A percentile compares a stretch with the other conserved stretches of the same genome.
Evolutionary conservation across 805 yeast genomes (phyloP).

Genomic region (Sugiyamaella floridensis): DNA sequence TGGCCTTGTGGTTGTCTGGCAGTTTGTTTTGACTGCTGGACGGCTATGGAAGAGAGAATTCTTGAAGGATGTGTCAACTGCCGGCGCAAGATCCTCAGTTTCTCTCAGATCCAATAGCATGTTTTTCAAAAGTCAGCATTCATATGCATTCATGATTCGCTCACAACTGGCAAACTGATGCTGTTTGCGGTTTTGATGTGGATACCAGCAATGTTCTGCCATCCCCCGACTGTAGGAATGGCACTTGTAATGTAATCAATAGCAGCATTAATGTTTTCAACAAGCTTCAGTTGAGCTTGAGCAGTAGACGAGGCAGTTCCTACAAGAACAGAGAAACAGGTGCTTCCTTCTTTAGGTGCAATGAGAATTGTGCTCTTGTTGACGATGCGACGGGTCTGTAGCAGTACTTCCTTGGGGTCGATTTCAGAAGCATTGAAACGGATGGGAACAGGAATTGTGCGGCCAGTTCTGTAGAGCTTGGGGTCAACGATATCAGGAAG

Average conservation of each 20-base stretch:
- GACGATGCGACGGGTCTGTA: conserved; percentile 58
- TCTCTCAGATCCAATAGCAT: background rate
- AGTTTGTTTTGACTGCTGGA: background rate
- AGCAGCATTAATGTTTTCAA: conserved; percentile 50
- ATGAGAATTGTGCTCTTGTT: conserved; percentile 59
- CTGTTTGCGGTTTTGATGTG: conserved; percentile 63
- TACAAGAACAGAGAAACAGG: conserved; percentile 50
- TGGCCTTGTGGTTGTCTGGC: background rate
- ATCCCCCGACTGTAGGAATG: conserved; percentile 47
- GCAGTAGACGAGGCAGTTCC: conserved; percentile 47
- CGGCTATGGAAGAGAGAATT: background rate
- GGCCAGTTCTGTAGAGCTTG: conserved; percentile 55
- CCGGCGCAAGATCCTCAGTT: background rate
- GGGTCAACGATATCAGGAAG: conserved; percentile 54
- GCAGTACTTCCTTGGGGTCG: conserved; percentile 56
- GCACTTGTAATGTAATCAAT: conserved; percentile 31
- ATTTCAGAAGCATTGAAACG: conserved; percentile 30
- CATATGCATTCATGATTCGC: background rate
- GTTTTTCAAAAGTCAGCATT: background rate
- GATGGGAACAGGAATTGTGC: conserved; percentile 60
- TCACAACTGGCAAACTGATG: conserved; percentile 47
- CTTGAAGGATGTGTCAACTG: background rate
- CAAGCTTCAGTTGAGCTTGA: conserved; percentile 32
- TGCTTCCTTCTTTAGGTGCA: conserved; percentile 41
- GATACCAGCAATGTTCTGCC: conserved; percentile 43